These are phyloP conservation scores for Epichloe bromicola DNA, from an alignment of 2,329 filamentous ascomycete species.

Conservation along the genomic window DNA sequence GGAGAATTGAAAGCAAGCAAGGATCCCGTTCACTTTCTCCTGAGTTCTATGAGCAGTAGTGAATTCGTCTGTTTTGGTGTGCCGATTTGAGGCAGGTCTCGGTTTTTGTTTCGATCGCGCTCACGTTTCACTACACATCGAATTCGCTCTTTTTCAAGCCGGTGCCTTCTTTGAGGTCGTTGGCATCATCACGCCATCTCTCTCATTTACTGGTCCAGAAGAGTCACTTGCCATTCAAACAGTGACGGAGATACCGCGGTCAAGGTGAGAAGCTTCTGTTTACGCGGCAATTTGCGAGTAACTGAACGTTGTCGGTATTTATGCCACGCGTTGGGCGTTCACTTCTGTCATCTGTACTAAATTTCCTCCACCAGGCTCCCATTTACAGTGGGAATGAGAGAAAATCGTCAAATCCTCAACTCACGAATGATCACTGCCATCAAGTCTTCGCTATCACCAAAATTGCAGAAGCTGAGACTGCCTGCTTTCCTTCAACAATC, in stretches of 20 bases:
- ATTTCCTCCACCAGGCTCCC: background rate
- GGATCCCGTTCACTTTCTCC: background rate
- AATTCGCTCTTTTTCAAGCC: background rate
- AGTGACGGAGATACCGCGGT: too few relatives aligned
- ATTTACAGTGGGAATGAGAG: too few relatives aligned
- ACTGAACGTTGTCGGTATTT: too few relatives aligned
- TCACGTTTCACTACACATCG: too few relatives aligned
- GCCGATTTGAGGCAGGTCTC: background rate
- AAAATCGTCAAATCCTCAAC: background rate
- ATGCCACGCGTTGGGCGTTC: background rate
- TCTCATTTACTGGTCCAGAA: background rate
- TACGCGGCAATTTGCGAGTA: background rate
- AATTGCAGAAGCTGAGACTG: background rate
- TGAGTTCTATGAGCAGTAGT: background rate
- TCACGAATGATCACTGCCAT: background rate
- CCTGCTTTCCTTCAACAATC: background rate
- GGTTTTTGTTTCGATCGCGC: background rate
- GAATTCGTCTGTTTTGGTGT: background rate
- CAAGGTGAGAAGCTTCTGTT: background rate
- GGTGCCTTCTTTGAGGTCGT: background rate
- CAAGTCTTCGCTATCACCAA: background rate
- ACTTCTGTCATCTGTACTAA: background rate
- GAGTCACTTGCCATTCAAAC: background rate
- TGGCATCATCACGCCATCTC: background rate
- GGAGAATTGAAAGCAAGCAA: background rate